Evolutionary conservation across 2,329 filamentous ascomycete genomes (phyloP).

Genomic region (Claviceps sp.): DNA sequence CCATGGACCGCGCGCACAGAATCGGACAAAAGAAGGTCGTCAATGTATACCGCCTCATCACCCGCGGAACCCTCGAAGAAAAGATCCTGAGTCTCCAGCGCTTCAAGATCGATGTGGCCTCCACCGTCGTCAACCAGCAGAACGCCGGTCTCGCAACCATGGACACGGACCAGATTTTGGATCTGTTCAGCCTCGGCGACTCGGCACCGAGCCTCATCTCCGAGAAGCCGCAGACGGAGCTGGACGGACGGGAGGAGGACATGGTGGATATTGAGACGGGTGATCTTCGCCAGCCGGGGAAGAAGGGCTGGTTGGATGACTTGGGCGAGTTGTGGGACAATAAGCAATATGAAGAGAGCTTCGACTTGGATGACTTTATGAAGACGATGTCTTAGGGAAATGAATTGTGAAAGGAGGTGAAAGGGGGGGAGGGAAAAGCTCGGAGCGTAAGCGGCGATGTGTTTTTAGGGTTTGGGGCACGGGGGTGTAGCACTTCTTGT

Average conservation of each 20-base stretch:
- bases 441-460: background rate
- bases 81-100: constrained; percentile 97
- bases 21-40: constrained; percentile 99
- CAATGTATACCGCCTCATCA: constrained; percentile 95
- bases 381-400: constrained; percentile 65
- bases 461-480: background rate
- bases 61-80: constrained; percentile 88
- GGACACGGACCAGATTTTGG: constrained; percentile 96
- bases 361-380: constrained; percentile 88
- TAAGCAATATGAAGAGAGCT: constrained; percentile 94
- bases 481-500: background rate
- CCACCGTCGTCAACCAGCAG: constrained; percentile 96
- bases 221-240: constrained; percentile 43
- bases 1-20: constrained; percentile 96
- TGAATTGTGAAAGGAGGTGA: background rate
- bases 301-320: constrained; percentile 92
- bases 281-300: constrained; percentile 86
- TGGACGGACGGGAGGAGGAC: constrained; percentile 59
- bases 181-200: constrained; percentile 86
- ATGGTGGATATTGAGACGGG: constrained; percentile 90
- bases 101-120: constrained; percentile 98
- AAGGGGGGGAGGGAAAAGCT: background rate
- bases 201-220: constrained; percentile 52
- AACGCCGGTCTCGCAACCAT: constrained; percentile 89
- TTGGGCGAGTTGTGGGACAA: constrained; percentile 95